phyloP scores from a whole-genome alignment of 306 rosid genomes.

The Geum urbanum region DNA sequence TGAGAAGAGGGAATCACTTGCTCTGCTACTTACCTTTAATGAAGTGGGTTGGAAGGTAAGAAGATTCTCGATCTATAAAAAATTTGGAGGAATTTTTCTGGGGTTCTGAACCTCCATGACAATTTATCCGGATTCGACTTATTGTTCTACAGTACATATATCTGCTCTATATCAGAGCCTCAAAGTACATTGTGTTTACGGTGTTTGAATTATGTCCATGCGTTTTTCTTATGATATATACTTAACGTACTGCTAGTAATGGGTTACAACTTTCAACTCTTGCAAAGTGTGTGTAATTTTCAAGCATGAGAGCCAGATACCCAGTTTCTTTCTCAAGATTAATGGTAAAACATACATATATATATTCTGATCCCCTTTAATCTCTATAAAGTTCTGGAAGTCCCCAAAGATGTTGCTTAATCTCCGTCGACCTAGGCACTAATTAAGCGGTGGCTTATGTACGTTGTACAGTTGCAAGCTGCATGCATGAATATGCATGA shows the following conservation, averaged over 20 bases:
- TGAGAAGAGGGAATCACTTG: constrained; percentile 70
- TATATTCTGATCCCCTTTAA: neutral
- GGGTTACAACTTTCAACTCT: constrained; percentile 1
- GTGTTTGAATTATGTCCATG: constrained; percentile 2
- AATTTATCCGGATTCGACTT: constrained; percentile 28
- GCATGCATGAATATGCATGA: neutral
- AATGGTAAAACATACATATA: neutral
- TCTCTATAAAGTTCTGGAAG: neutral
- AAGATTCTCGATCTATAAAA: constrained; percentile 62
- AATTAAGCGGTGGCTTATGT: neutral
- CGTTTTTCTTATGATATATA: neutral
- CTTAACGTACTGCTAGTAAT: neutral
- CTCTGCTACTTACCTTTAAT: constrained; percentile 76
- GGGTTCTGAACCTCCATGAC: constrained; percentile 31
- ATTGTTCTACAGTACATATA: no score
- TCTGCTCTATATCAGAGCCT: no score
- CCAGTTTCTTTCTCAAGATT: neutral
- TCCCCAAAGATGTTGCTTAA: no score
- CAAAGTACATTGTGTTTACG: neutral
- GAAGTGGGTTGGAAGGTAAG: constrained; percentile 98
- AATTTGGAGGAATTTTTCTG: constrained; percentile 35
- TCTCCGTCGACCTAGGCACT: no score
- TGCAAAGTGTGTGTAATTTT: constrained; percentile 7
- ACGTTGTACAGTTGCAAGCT: neutral
- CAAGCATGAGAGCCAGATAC: neutral